These are phyloP conservation scores for Blastocrithidia nonstop DNA, from an alignment of 208 protist species.

Conservation along the genomic window DNA sequence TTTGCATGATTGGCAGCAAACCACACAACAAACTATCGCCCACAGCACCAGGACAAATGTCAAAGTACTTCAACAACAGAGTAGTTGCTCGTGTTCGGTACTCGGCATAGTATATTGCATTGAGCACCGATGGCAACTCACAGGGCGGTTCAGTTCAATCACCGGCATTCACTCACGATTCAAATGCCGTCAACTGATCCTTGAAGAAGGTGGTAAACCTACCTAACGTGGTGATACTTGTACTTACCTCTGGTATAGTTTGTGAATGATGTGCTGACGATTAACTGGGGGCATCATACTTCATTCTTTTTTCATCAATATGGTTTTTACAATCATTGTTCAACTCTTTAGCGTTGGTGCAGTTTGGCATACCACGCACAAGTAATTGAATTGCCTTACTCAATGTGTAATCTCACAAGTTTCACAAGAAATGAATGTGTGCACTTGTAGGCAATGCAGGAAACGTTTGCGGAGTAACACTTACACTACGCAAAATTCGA, in stretches of 20 bases:
- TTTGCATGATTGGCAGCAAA: conserved; percentile 96
- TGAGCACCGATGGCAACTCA: conserved; percentile 96
- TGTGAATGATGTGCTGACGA: too few relatives aligned
- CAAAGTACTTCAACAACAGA: conserved; percentile 93
- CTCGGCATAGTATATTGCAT: conserved; percentile 84
- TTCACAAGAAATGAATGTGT: conserved; percentile 91
- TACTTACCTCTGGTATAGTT: background rate
- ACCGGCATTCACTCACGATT: conserved; percentile 95
- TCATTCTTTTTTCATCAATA: background rate
- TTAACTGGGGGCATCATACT: too few relatives aligned
- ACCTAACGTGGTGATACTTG: conserved; percentile 49
- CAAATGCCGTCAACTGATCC: conserved; percentile 97
- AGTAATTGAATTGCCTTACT: conserved; percentile 88
- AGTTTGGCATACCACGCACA: conserved; percentile 60
- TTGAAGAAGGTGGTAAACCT: conserved; percentile 93
- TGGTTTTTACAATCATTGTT: background rate
- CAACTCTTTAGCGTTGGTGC: background rate
- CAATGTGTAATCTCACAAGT: conserved; percentile 90
- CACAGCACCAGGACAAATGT: conserved; percentile 92
- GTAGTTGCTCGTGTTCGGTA: conserved; percentile 92
- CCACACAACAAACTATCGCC: conserved; percentile 91
- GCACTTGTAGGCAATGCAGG: conserved; percentile 89
- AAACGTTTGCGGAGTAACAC: conserved; percentile 91
- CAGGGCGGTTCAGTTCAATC: conserved; percentile 77
- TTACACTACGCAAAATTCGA: conserved; percentile 87